phyloP scores from a whole-genome alignment of 805 yeast species.

The Yamadazyma akitaensis region DNA sequence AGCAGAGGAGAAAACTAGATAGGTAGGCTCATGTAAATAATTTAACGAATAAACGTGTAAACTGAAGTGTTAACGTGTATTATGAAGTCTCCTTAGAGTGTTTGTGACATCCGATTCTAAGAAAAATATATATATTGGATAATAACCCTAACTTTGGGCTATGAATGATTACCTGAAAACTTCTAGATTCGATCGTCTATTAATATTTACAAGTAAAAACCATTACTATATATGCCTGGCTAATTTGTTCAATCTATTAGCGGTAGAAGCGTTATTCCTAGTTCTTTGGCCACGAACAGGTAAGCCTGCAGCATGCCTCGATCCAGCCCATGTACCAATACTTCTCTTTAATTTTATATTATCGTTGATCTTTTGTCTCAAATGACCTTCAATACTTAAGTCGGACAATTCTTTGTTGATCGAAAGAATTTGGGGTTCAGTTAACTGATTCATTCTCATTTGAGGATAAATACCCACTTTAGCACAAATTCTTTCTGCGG shows the following conservation, averaged over 20 bases:
- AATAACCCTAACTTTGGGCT: background rate
- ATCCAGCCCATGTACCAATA: conserved; percentile 84
- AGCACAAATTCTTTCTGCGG: conserved; percentile 77
- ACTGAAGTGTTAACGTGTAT: no score
- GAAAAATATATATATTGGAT: background rate
- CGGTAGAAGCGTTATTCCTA: conserved; percentile 86
- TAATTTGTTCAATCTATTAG: conserved; percentile 75
- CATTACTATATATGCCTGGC: conserved; percentile 44
- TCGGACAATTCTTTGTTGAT: conserved; percentile 84
- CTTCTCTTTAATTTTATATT: conserved; percentile 76
- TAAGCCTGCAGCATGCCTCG: conserved; percentile 79
- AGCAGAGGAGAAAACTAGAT: background rate
- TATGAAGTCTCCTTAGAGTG: no score
- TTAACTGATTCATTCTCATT: conserved; percentile 91
- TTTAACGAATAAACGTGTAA: background rate
- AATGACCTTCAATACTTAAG: conserved; percentile 77
- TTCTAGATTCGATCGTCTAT: background rate
- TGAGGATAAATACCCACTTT: conserved; percentile 87
- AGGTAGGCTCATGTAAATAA: background rate
- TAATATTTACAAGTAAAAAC: background rate
- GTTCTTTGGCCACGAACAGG: conserved; percentile 82
- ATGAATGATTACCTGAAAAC: background rate
- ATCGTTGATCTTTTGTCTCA: conserved; percentile 67
- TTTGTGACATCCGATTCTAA: background rate
- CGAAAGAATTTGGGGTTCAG: conserved; percentile 82